A percentile compares a stretch with the other conserved stretches of the same genome.
Conservation (phyloP, 805 yeast species). For the Teunomyces pallodes region DNA sequence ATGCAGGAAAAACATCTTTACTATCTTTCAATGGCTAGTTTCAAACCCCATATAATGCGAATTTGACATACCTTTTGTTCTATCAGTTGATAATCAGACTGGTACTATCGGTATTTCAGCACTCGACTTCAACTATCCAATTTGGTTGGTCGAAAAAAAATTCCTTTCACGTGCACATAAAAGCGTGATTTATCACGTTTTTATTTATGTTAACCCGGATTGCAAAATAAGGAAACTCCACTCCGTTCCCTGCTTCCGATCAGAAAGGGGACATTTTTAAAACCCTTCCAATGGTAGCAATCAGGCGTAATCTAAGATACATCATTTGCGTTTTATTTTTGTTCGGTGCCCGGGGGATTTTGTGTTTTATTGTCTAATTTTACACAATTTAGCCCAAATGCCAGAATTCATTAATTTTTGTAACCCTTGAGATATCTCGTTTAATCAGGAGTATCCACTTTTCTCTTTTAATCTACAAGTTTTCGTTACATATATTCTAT, state of each 20-base stretch:
- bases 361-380: background rate
- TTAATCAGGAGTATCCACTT: background rate
- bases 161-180: background rate
- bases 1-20: background rate
- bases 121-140: slow-evolving; percentile 1
- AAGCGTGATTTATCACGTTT: background rate
- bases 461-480: too few species aligned
- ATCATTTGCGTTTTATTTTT: background rate
- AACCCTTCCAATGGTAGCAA: too few species aligned
- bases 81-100: slow-evolving; percentile 2
- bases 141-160: slow-evolving; percentile 4
- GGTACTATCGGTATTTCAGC: slow-evolving; percentile 1
- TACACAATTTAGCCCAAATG: background rate
- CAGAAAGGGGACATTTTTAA: too few species aligned
- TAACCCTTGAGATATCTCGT: background rate
- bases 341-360: background rate
- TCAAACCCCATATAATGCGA: background rate
- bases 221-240: too few species aligned
- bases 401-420: background rate
- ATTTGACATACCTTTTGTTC: background rate
- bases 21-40: background rate
- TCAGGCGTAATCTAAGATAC: background rate
- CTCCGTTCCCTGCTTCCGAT: too few species aligned
- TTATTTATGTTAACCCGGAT: too few species aligned
- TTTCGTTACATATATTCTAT: too few species aligned